phyloP scores from a whole-genome alignment of 2,329 filamentous ascomycete species.

The Cladosporium sp. region DNA sequence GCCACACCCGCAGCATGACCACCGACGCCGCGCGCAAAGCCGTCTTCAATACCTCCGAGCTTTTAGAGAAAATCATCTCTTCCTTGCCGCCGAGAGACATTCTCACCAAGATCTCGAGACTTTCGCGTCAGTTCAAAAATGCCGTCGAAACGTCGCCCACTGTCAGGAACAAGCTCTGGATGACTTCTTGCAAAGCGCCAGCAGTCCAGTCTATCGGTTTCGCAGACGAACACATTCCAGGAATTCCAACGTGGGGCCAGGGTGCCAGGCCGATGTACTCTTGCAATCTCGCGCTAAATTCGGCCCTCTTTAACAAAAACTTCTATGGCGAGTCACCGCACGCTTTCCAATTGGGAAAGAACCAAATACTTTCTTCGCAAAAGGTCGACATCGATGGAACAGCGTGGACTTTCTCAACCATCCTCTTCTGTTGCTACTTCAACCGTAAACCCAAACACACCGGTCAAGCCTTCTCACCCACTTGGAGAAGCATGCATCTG shows the following conservation, averaged over 20 bases:
- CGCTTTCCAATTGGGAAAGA: not conserved
- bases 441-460: no score
- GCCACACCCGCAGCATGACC: not conserved
- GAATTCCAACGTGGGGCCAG: not conserved
- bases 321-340: not conserved
- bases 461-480: not conserved
- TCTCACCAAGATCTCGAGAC: not conserved
- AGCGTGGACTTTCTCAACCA: not conserved
- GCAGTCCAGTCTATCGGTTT: not conserved
- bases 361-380: not conserved
- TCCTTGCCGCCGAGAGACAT: not conserved
- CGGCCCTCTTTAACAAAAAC: not conserved
- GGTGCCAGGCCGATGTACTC: not conserved
- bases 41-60: not conserved
- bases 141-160: not conserved
- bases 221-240: not conserved
- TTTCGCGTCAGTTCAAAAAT: not conserved
- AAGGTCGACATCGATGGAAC: not conserved
- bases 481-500: not conserved
- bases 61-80: not conserved
- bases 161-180: not conserved
- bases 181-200: not conserved
- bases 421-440: not conserved
- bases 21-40: not conserved
- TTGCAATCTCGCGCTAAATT: not conserved